Percentiles rank a stretch among this genome's conserved stretches.
phyloP scores from a whole-genome alignment of 495 filamentous ascomycete genomes.

The Aspergillus panamensis region DNA sequence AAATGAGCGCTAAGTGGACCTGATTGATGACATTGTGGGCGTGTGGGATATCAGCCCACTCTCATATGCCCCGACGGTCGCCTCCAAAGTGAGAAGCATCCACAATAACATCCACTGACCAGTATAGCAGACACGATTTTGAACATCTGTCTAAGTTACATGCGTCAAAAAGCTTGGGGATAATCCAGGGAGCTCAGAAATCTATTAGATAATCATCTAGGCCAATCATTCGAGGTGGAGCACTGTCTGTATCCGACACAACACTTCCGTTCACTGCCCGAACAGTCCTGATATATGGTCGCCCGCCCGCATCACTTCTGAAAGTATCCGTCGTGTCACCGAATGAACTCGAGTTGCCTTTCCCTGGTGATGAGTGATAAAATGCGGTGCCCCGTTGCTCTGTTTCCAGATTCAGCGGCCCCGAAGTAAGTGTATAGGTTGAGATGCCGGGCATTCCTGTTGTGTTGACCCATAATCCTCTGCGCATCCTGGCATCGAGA shows the following conservation, averaged over 20 bases:
- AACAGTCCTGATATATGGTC: slow-evolving; percentile 48
- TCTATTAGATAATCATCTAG: background rate
- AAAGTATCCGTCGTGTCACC: slow-evolving; percentile 32
- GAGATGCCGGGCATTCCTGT: slow-evolving; percentile 48
- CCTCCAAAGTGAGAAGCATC: no score
- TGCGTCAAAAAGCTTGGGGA: no score
- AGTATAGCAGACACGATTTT: no score
- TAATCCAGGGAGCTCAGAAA: background rate
- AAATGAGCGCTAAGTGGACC: no score
- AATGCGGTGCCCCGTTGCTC: slow-evolving; percentile 31
- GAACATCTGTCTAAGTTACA: no score
- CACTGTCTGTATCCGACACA: slow-evolving; percentile 24
- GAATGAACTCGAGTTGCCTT: slow-evolving; percentile 24
- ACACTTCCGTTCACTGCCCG: slow-evolving; percentile 51
- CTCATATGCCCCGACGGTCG: no score
- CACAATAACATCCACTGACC: no score
- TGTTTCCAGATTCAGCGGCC: slow-evolving; percentile 27
- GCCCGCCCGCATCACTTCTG: slow-evolving; percentile 26
- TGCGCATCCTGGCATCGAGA: slow-evolving; percentile 56
- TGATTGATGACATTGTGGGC: no score
- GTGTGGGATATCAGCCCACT: no score
- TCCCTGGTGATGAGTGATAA: slow-evolving; percentile 23
- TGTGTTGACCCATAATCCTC: slow-evolving; percentile 52
- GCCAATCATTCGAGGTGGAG: background rate
- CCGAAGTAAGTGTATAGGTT: slow-evolving; percentile 45